phyloP scores from a whole-genome alignment of 2,329 filamentous ascomycete species.

The Sclerotinia sclerotiorum region DNA sequence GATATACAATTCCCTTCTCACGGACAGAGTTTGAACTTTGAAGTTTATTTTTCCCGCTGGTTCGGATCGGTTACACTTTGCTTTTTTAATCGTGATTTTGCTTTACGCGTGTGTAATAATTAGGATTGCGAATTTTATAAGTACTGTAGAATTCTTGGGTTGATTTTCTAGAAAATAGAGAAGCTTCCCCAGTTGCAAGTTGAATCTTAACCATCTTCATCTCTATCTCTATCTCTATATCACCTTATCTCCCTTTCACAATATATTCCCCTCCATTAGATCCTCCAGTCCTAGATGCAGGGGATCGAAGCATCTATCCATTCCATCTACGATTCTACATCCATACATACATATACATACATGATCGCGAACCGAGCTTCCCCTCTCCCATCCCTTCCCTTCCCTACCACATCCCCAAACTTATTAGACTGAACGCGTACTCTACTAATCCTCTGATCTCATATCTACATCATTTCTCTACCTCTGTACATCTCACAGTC shows the following conservation, averaged over 20 bases:
- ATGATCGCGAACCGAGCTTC: background rate
- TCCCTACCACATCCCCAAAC: background rate
- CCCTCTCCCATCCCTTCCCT: background rate
- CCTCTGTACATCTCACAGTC: background rate
- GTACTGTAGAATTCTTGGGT: too few relatives aligned
- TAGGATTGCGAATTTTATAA: background rate
- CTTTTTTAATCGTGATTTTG: too few relatives aligned
- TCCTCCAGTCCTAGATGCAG: background rate
- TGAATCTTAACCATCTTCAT: background rate
- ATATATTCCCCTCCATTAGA: background rate
- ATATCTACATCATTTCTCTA: background rate
- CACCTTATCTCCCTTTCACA: background rate
- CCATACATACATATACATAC: too few relatives aligned
- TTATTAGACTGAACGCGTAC: too few relatives aligned
- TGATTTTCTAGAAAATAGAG: background rate
- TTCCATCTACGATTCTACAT: background rate
- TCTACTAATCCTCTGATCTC: background rate
- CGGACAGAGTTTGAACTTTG: background rate
- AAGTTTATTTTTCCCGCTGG: slow-evolving; percentile 1
- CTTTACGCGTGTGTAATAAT: too few relatives aligned
- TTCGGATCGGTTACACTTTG: background rate
- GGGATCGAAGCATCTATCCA: background rate
- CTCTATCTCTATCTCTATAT: too few relatives aligned
- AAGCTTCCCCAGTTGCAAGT: background rate
- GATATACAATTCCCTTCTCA: background rate